These are phyloP conservation scores for Clonostachys sp. DNA, from an alignment of 2,329 filamentous ascomycete species.

Conservation along the genomic window DNA sequence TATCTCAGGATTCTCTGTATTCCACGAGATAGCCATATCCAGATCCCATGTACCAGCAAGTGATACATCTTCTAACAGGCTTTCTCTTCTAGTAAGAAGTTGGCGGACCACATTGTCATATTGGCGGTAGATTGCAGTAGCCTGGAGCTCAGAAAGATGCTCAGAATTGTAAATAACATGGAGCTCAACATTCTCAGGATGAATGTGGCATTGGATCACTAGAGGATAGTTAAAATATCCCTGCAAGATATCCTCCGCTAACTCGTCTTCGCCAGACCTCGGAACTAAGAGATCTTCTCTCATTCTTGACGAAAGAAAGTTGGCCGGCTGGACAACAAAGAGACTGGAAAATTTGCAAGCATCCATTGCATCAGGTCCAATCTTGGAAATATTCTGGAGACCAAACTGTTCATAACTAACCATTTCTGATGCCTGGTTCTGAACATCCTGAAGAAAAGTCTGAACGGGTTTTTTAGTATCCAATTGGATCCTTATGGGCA, in stretches of 20 bases:
- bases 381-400: conserved; percentile 9
- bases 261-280: background rate
- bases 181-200: conserved; percentile 1
- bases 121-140: conserved; percentile 1
- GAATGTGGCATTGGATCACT: background rate
- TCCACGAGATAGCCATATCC: background rate
- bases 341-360: conserved; percentile 9
- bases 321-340: conserved; percentile 6
- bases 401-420: conserved; percentile 9
- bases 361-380: conserved; percentile 3
- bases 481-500: conserved; percentile 6
- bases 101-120: conserved; percentile 1
- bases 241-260: conserved; percentile 6
- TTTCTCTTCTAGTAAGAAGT: conserved; percentile 1
- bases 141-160: background rate
- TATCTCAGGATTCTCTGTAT: background rate
- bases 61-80: background rate
- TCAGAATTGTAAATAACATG: conserved; percentile 2
- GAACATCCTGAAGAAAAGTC: conserved; percentile 3
- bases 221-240: conserved; percentile 2
- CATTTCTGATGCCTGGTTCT: conserved; percentile 4
- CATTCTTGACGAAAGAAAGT: background rate
- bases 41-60: background rate
- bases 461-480: conserved; percentile 3
- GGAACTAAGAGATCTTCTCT: background rate